Evolutionary conservation across 179 eudicot genomes (phyloP).

Genomic region (Silene noctiflora): DNA sequence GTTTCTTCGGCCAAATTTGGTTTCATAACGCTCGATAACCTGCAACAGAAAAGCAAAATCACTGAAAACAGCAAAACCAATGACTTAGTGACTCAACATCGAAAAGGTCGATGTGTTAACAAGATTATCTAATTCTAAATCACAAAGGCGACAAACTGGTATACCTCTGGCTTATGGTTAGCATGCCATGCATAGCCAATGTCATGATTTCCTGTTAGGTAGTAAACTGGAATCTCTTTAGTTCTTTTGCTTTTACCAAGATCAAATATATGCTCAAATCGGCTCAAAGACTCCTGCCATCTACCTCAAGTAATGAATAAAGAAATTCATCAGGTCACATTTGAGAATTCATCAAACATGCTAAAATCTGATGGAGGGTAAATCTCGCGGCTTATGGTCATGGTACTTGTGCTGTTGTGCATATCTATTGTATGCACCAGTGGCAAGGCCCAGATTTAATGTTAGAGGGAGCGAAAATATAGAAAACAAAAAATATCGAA

Average conservation of each 20-base stretch:
- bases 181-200: constrained; percentile 67
- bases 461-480: too few relatives aligned
- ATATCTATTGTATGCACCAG: too few relatives aligned
- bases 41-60: constrained; percentile 25
- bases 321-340: constrained; percentile 2
- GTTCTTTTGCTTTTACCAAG: constrained; percentile 42
- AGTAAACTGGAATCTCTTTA: constrained; percentile 46
- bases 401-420: too few relatives aligned
- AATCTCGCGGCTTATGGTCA: background rate
- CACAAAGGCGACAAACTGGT: background rate
- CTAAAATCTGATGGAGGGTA: background rate
- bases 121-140: background rate
- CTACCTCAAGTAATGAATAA: constrained; percentile 30
- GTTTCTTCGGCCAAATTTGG: constrained; percentile 69
- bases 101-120: background rate
- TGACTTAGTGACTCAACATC: background rate
- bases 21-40: constrained; percentile 77
- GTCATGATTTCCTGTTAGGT: constrained; percentile 90
- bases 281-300: constrained; percentile 89
- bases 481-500: too few relatives aligned
- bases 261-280: constrained; percentile 82
- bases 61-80: background rate
- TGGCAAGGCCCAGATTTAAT: too few relatives aligned
- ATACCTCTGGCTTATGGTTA: constrained; percentile 62
- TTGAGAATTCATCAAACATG: constrained; percentile 5